Conservation (phyloP, 352 stramenopile genomes). For the Pythium aquatile region DNA sequence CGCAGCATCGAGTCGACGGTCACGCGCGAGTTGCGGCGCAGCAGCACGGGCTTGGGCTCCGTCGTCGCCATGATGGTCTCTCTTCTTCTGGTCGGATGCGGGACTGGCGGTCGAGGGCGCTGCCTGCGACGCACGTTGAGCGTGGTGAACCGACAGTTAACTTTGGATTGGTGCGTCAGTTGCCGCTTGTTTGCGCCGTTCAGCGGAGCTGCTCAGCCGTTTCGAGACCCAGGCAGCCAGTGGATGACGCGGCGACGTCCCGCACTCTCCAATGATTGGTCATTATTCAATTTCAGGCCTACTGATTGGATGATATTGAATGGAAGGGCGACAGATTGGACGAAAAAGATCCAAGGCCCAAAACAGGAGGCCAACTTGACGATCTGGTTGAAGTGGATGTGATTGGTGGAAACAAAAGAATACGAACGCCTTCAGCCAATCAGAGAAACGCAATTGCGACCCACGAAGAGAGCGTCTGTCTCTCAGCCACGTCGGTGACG, state of each 20-base stretch:
- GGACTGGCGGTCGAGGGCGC: no score
- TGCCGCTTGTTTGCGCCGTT: background rate
- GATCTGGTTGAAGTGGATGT: background rate
- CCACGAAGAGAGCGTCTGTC: slow-evolving; percentile 1
- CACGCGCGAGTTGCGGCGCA: slow-evolving; percentile 77
- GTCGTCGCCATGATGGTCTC: background rate
- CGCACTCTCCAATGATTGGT: background rate
- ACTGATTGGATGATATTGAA: background rate
- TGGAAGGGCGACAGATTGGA: background rate
- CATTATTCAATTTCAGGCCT: background rate
- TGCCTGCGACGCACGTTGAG: background rate
- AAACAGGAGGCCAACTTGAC: background rate
- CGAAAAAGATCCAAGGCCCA: background rate
- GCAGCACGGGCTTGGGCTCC: slow-evolving; percentile 33
- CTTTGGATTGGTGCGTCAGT: background rate
- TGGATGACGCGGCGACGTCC: slow-evolving; percentile 5
- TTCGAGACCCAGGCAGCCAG: slow-evolving; percentile 1
- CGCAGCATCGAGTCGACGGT: slow-evolving; percentile 73
- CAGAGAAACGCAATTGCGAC: background rate
- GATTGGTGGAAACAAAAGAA: background rate
- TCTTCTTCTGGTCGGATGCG: no score
- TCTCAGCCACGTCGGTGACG: slow-evolving; percentile 5
- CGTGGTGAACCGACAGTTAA: background rate
- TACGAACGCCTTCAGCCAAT: background rate
- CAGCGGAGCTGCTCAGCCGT: no score